A percentile compares a stretch with the other conserved stretches of the same genome.
phyloP scores from a whole-genome alignment of 2,329 filamentous ascomycete species.

The Cryphonectria nitschkei region DNA sequence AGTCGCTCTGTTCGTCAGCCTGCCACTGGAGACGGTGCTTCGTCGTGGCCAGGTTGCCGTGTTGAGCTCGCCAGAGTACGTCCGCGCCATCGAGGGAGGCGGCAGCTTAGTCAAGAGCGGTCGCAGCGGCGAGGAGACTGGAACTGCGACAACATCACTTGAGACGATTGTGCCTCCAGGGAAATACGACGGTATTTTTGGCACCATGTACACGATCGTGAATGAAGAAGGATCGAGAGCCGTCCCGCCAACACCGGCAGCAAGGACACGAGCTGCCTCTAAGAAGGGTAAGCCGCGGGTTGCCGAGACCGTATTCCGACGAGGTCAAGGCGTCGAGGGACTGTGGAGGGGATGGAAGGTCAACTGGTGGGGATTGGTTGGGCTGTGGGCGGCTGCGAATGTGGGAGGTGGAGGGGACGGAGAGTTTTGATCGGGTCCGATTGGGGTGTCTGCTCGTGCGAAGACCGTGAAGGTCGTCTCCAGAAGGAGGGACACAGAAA shows the following conservation, averaged over 20 bases:
- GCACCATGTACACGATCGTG: slow-evolving; percentile 87
- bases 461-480: background rate
- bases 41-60: slow-evolving; percentile 84
- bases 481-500: background rate
- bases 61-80: slow-evolving; percentile 58
- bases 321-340: slow-evolving; percentile 70
- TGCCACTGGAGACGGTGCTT: slow-evolving; percentile 90
- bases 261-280: slow-evolving; percentile 36
- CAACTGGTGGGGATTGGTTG: slow-evolving; percentile 76
- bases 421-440: slow-evolving; percentile 51
- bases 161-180: slow-evolving; percentile 82
- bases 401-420: slow-evolving; percentile 65
- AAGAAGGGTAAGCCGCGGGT: slow-evolving; percentile 41
- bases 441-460: background rate
- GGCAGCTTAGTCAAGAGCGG: slow-evolving; percentile 32
- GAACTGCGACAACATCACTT: slow-evolving; percentile 41
- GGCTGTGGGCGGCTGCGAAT: slow-evolving; percentile 72
- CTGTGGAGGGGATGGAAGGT: slow-evolving; percentile 77
- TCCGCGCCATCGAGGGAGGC: slow-evolving; percentile 49
- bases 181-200: slow-evolving; percentile 82
- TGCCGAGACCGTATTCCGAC: slow-evolving; percentile 51
- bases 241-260: slow-evolving; percentile 40
- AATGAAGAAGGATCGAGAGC: slow-evolving; percentile 76
- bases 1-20: slow-evolving; percentile 79
- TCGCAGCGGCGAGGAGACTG: slow-evolving; percentile 30